Evolutionary conservation across 2,329 filamentous ascomycete genomes (phyloP).

Genomic region (Pestalotiopsis sp.): DNA sequence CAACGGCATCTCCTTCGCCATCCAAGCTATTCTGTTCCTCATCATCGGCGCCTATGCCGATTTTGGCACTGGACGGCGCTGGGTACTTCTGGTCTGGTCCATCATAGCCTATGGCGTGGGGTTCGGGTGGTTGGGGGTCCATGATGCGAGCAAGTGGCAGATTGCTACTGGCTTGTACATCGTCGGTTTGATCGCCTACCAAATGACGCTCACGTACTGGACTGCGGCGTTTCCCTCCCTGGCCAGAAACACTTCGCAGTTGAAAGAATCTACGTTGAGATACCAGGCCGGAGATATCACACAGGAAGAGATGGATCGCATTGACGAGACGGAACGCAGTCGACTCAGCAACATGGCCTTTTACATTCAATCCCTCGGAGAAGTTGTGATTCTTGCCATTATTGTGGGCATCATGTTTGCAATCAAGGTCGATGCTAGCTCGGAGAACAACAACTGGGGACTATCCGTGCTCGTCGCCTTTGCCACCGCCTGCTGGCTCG

Average conservation of each 20-base stretch:
- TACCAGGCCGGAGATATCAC: conserved; percentile 50
- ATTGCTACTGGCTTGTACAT: conserved; percentile 66
- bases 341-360: conserved; percentile 66
- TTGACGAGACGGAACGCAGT: conserved; percentile 66
- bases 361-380: conserved; percentile 64
- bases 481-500: conserved; percentile 65
- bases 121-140: conserved; percentile 70
- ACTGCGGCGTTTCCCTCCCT: conserved; percentile 57
- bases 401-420: conserved; percentile 68
- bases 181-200: conserved; percentile 67
- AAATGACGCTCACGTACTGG: conserved; percentile 71
- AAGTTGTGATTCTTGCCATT: conserved; percentile 65
- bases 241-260: conserved; percentile 37
- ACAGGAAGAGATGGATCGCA: conserved; percentile 61
- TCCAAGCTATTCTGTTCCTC: conserved; percentile 62
- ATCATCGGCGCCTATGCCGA: conserved; percentile 59
- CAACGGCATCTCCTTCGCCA: conserved; percentile 70
- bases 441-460: conserved; percentile 68
- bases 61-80: conserved; percentile 67
- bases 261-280: conserved; percentile 35
- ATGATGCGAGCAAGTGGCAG: conserved; percentile 62
- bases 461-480: conserved; percentile 68
- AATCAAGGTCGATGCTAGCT: conserved; percentile 60
- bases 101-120: conserved; percentile 65
- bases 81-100: conserved; percentile 64